Base-by-base conservation (phyloP, 352 stramenopile genomes). In the Pythium grandisporangium region DNA sequence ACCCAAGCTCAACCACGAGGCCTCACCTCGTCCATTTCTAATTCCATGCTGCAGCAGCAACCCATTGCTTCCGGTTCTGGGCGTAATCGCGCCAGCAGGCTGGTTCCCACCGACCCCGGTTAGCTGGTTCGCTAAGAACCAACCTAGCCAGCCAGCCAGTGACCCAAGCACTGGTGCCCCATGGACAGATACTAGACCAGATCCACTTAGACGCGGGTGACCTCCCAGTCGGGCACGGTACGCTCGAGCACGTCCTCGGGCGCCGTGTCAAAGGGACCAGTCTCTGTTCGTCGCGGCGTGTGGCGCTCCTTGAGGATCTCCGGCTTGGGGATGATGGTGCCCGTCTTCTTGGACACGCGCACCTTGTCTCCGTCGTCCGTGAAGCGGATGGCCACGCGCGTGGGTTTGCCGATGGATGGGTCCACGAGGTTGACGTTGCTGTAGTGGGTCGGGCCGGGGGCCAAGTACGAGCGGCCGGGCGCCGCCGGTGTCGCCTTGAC, bases 321-420 rank as follows among this genome's bases (percentile, higher is more conserved):
- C 5, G 94, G 91, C 60, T 93, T 93, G 21, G 90, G 87, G 68
- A 98, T 98, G 55, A 98, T 96, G 11, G 91, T 96, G 50, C 91
- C 92, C 26, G 81, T 96, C 59, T 95, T 91, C 69, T 96, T 97
- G 20, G 90, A 89, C 51, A 98, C 86, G 30, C 95, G 80, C 34
- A 98, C 84, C 67, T 97, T 97, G 23, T 93, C 91, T 23, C 92
- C 93, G 33, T 97, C 81, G 19, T 97, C 85, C 36, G 93, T 79
- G 53, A 83, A 95, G 50, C 80, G 74, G 42, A 88, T 85, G 32
- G 66, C 69, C 19, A 93, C 48, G 16, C 78, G 65, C 52, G 80
- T 92, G 33, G 77, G 71, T 46, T 87, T 86, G 50, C 72, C 71
- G 27, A 87, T 72, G 45, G 78, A 89, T 13, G 75, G 75, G 37